phyloP scores from a whole-genome alignment of 768 basidiomycete species.

The Pleurotus sapidus region DNA sequence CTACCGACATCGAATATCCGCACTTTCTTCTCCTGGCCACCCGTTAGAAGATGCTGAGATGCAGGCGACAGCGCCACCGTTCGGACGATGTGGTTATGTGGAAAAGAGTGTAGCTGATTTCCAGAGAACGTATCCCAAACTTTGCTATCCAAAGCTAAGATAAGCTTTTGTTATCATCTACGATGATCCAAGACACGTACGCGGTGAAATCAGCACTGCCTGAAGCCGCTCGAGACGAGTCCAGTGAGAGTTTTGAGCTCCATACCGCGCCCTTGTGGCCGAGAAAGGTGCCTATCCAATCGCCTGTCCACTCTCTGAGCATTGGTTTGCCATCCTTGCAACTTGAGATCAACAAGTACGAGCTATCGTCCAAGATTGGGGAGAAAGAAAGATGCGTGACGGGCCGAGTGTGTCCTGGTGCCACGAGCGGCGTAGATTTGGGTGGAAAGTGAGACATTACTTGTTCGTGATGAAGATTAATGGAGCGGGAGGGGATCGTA shows the following conservation, averaged over 20 bases:
- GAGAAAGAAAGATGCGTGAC: slow-evolving; percentile 96
- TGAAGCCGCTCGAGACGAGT: slow-evolving; percentile 83
- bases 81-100: slow-evolving; percentile 97
- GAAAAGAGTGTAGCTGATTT: slow-evolving; percentile 87
- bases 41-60: slow-evolving; percentile 72
- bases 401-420: slow-evolving; percentile 82
- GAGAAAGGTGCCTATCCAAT: slow-evolving; percentile 95
- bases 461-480: slow-evolving; percentile 22
- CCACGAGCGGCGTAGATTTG: slow-evolving; percentile 78
- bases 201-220: slow-evolving; percentile 98
- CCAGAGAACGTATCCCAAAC: slow-evolving; percentile 96
- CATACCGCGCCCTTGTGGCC: slow-evolving; percentile 96
- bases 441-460: slow-evolving; percentile 54
- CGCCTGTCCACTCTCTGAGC: slow-evolving; percentile 95
- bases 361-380: slow-evolving; percentile 76
- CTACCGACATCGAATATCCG: slow-evolving; percentile 88
- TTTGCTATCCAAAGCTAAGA: slow-evolving; percentile 53
- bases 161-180: not conserved
- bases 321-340: slow-evolving; percentile 99
- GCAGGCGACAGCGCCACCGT: slow-evolving; percentile 84
- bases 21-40: slow-evolving; percentile 97
- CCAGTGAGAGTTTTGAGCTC: slow-evolving; percentile 88
- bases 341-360: slow-evolving; percentile 89
- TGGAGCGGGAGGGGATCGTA: slow-evolving; percentile 14
- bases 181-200: slow-evolving; percentile 43